A percentile compares a stretch with the other conserved stretches of the same genome.
These are phyloP conservation scores for Linum trigynum DNA, from an alignment of 345 rosid species.

Conservation along the genomic window DNA sequence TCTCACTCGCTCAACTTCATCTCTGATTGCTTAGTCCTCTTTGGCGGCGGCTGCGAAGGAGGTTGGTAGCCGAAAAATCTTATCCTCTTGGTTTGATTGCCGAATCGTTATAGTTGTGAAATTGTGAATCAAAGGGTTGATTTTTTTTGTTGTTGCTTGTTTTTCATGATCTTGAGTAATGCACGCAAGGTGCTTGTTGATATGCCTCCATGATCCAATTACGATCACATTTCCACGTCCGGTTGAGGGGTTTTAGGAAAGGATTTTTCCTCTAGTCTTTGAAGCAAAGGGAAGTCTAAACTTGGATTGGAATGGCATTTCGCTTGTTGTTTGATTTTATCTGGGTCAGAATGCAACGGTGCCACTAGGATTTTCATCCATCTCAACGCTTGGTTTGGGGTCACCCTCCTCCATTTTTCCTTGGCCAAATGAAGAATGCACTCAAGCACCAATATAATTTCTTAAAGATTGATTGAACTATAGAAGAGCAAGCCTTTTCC, in stretches of 20 bases:
- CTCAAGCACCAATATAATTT: background rate
- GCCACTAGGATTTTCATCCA: no score
- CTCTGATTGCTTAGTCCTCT: slow-evolving; percentile 70
- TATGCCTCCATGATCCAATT: no score
- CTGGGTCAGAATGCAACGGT: no score
- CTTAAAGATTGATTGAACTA: background rate
- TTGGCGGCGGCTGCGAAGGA: slow-evolving; percentile 97
- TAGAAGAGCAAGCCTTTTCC: background rate
- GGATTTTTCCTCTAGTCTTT: no score
- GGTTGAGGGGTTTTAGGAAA: no score
- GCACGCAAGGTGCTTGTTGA: background rate
- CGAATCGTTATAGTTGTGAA: background rate
- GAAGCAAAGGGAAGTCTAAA: no score
- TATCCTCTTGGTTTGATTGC: background rate
- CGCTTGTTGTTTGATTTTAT: no score
- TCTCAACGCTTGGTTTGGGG: no score
- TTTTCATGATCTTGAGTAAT: background rate
- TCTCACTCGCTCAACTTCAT: slow-evolving; percentile 92
- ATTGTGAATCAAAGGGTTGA: no score
- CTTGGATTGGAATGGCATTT: no score
- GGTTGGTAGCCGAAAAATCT: slow-evolving; percentile 33
- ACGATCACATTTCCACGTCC: no score
- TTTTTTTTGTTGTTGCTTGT: background rate
- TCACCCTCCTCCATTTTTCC: no score
- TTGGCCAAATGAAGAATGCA: background rate